Evolutionary conservation across 2,329 filamentous ascomycete species (phyloP).

Genomic region (Ceratocystis papillata): DNA sequence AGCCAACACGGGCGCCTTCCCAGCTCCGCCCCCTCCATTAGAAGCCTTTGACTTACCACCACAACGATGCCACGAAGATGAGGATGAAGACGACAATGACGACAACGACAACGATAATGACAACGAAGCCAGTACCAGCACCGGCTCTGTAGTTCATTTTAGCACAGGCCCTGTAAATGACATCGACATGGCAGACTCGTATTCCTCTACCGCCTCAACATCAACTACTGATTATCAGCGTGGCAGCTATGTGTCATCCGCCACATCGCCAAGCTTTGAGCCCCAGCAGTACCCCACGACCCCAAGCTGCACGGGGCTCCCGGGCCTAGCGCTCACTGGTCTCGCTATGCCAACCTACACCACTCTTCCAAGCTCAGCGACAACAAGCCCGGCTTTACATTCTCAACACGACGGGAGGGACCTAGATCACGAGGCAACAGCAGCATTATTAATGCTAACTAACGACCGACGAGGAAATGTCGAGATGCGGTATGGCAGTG

Average conservation of each 20-base stretch:
- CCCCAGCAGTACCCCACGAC: conserved; percentile 36
- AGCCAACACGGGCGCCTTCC: conserved; percentile 28
- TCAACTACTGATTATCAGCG: conserved; percentile 40
- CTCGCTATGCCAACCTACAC: conserved; percentile 30
- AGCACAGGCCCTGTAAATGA: conserved; percentile 37
- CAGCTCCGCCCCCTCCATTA: conserved; percentile 7
- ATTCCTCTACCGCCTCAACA: conserved; percentile 46
- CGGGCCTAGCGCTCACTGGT: not conserved
- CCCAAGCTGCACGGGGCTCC: not conserved
- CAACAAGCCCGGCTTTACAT: conserved; percentile 48
- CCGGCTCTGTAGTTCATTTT: conserved; percentile 38
- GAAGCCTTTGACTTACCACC: conserved; percentile 15
- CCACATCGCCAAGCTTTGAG: conserved; percentile 48
- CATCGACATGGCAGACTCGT: conserved; percentile 39
- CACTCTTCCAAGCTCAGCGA: conserved; percentile 37
- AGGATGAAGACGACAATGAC: conserved; percentile 35
- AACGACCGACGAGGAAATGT: conserved; percentile 52
- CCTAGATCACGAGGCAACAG: conserved; percentile 67
- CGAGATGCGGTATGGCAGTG: conserved; percentile 36
- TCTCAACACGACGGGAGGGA: conserved; percentile 40
- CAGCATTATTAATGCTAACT: conserved; percentile 80
- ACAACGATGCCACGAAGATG: conserved; percentile 27
- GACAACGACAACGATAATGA: conserved; percentile 48
- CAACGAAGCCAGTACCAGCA: conserved; percentile 36
- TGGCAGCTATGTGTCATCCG: conserved; percentile 42